Evolutionary conservation across 2,329 filamentous ascomycete species (phyloP), one percentile per base, ranked within the genome.

Genomic region (Xylaria sp.): DNA sequence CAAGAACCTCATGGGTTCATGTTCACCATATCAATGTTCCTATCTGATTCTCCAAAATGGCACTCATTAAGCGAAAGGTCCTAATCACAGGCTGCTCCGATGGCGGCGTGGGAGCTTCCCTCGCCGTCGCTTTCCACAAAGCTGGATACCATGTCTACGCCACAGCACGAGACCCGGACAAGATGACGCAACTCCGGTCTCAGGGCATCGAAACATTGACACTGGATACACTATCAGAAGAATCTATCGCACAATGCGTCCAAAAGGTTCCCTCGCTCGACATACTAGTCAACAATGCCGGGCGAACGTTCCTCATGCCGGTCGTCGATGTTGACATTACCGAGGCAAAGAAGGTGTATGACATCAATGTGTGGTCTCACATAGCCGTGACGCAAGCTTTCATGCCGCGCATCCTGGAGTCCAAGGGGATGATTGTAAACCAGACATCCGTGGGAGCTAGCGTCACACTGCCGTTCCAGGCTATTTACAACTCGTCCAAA

Each of bases 131-230:
- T 23, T 81, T 85, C 70, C 77, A 80, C 62, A 69, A 79, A 44
- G 68, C 70, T 3, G 80, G 80, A 4, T 78, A 76, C n/a, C 75
- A 80, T 39, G 82, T 85, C 66, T 82, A 80, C 70, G 83, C 82
- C 1, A 83, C 83, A 0, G 79, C 80, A 4, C 81, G 82, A 15
- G 75, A 80, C 54, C 69, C 72, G 1, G 69, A 76, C 18, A 82
- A 82, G 63, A 77, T 80, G 72, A 60, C 61, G 18, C 56, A 72
- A 48, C 69, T 75, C 32, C 9, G 18, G 58, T 41, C 58, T 1
- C n/a, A 61, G n/a, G 58, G 58, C n/a, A 61, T 61, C 58, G 48
- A 61, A n/a, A 61, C 58, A 8, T 20, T 61, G 10, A 51, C n/a
- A 7, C 58, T 61, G 1, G 58, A 61, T 13, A 61, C 58, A 3